Percentiles rank a stretch among this genome's conserved stretches.
Evolutionary conservation across 164 flowering plant genomes (phyloP).

Genomic region (Santalum album): DNA sequence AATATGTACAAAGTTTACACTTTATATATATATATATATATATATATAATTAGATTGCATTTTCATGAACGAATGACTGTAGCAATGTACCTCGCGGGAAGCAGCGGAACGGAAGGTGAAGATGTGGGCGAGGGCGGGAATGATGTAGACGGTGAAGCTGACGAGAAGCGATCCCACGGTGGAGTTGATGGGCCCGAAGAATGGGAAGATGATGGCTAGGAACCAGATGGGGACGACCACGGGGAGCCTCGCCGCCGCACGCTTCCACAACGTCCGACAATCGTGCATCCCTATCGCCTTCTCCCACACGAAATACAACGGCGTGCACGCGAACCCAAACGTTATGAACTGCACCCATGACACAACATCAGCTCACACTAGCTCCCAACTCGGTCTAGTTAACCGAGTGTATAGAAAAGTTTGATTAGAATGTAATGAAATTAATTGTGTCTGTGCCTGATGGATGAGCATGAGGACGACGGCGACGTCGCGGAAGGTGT

Average conservation of each 20-base stretch:
- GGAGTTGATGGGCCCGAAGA: conserved; percentile 96
- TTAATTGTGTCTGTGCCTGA: no score
- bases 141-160: conserved; percentile 96
- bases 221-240: conserved; percentile 97
- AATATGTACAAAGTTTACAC: no score
- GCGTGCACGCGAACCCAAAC: conserved; percentile 97
- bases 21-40: no score
- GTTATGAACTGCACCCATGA: conserved; percentile 91
- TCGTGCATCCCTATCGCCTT: conserved; percentile 95
- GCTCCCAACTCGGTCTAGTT: no score
- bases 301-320: conserved; percentile 95
- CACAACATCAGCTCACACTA: no score
- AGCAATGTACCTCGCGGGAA: conserved; percentile 67
- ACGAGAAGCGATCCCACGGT: conserved; percentile 92
- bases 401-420: no score
- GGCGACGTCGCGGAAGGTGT: conserved; percentile 69
- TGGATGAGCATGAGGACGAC: conserved; percentile 93
- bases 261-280: conserved; percentile 80
- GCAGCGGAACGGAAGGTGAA: conserved; percentile 73
- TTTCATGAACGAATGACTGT: no score
- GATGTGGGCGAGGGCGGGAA: conserved; percentile 90
- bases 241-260: conserved; percentile 88
- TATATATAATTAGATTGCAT: no score
- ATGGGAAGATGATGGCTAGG: conserved; percentile 88
- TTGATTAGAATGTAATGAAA: no score